Evolutionary conservation across 176 grass and related monocot species (phyloP), one percentile per base, ranked within the genome.

Genomic region (Oryza coarctata): DNA sequence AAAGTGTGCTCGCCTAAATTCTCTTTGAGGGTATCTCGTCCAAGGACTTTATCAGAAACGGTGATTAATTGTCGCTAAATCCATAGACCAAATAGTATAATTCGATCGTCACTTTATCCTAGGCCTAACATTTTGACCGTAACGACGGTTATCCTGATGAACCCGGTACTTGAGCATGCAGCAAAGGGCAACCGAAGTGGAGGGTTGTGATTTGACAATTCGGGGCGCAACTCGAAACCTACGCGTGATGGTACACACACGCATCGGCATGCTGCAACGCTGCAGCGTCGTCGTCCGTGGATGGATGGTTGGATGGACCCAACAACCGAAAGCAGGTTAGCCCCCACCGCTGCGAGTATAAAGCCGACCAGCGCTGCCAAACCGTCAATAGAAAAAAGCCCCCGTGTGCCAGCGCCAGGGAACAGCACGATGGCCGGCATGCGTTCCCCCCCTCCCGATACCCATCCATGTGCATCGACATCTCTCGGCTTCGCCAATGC

Each of bases 331-430:
- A n/a, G 14, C 0, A 12, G 13, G 43, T 14, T 45, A 5, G 43
- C 32, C 40, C 82, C 64, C 33, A 33, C 1, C 30, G 31, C 50
- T 74, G 31, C 23, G 70, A 83, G 88, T 30, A 83, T 73, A 86
- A 83, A 86, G 84, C 84, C 88, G 84, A 86, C 83, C 83, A 40
- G 5, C 83, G 35, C 88, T 90, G 83, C 74, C 34, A 47, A 10
- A 63, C 74, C 79, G 84, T 73, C 74, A 69, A 83, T 83, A 77
- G 79, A 26, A 82, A 90, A 76, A 74, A 45, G 47, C 22, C 23
- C 29, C 35, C 7, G 67, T 71, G 83, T 55, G 83, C 76, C 14
- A 41, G 70, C 73, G 73, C 43, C 25, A 79, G 88, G 88, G 88
- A 74, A 90, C 88, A 90, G 66, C 78, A 70, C 74, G 78, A 70